Evolutionary conservation across 257 asterid genomes (phyloP).

Genomic region (Osmanthus fragrans): DNA sequence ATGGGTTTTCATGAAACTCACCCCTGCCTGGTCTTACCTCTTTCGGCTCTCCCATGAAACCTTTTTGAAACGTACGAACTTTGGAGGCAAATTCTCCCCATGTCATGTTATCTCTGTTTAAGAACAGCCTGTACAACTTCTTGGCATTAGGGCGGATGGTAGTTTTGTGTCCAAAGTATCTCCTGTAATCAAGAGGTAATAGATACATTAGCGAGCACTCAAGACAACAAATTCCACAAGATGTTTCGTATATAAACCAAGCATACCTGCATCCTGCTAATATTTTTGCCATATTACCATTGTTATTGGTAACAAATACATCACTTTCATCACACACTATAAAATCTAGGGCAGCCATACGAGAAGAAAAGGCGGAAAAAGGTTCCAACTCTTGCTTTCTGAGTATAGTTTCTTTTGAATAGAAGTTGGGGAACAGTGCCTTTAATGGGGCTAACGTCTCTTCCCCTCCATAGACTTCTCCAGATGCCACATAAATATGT

Average conservation of each 20-base stretch:
- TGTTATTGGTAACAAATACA: conserved; percentile 94
- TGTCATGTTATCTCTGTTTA: conserved; percentile 65
- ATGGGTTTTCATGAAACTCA: conserved; percentile 87
- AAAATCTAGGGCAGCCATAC: conserved; percentile 95
- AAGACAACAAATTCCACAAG: neutral
- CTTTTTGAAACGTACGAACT: conserved; percentile 60
- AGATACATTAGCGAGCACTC: conserved; percentile 3
- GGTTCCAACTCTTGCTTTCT: conserved; percentile 67
- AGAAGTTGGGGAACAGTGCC: conserved; percentile 88
- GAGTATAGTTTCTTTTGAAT: conserved; percentile 83
- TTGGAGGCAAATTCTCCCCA: conserved; percentile 69
- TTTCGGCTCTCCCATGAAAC: conserved; percentile 95
- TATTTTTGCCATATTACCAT: conserved; percentile 98
- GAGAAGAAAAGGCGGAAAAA: conserved; percentile 83
- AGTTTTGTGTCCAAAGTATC: conserved; percentile 97
- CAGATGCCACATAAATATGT: conserved; percentile 94
- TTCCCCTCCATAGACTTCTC: conserved; percentile 97
- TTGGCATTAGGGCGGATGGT: conserved; percentile 96
- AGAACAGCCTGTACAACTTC: conserved; percentile 64
- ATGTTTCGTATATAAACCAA: conserved; percentile 3
- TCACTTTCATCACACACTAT: conserved; percentile 94
- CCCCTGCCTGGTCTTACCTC: conserved; percentile 96
- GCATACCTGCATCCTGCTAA: conserved; percentile 91
- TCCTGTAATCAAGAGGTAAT: conserved; percentile 52
- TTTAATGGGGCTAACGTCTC: conserved; percentile 86